phyloP scores from a whole-genome alignment of 2,329 filamentous ascomycete species.

The Trichoderma polysporum region DNA sequence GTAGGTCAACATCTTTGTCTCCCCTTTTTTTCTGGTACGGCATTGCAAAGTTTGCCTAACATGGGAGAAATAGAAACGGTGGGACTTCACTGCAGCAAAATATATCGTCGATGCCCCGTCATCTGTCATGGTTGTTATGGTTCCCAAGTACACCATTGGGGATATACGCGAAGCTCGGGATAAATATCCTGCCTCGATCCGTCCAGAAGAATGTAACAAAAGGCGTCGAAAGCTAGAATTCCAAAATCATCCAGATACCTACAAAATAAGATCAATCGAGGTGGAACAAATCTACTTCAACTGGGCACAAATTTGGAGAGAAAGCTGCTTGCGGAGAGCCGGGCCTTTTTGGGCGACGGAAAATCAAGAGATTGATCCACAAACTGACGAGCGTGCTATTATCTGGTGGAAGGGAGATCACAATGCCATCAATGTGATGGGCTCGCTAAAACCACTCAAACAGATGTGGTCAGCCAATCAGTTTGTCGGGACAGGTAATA shows the following conservation, averaged over 20 bases:
- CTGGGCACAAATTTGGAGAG: background rate
- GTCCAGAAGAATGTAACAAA: background rate
- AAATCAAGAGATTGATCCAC: background rate
- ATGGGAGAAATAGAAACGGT: constrained; percentile 28
- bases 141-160: constrained; percentile 29
- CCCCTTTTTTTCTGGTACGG: background rate
- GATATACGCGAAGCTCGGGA: constrained; percentile 22
- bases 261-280: background rate
- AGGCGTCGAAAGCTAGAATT: background rate
- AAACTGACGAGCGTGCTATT: background rate
- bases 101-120: constrained; percentile 26
- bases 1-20: constrained; percentile 23
- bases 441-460: background rate
- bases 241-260: background rate
- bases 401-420: background rate
- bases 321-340: background rate
- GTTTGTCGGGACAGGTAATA: constrained; percentile 17
- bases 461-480: constrained; percentile 24
- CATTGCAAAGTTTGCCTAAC: background rate
- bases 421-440: constrained; percentile 4
- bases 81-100: constrained; percentile 26
- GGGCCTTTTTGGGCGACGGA: background rate
- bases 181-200: constrained; percentile 19
- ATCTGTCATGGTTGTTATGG: constrained; percentile 28
- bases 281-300: background rate